Conservation (phyloP, 371 early-diverging fungal species). For the Coemansia sp. region DNA sequence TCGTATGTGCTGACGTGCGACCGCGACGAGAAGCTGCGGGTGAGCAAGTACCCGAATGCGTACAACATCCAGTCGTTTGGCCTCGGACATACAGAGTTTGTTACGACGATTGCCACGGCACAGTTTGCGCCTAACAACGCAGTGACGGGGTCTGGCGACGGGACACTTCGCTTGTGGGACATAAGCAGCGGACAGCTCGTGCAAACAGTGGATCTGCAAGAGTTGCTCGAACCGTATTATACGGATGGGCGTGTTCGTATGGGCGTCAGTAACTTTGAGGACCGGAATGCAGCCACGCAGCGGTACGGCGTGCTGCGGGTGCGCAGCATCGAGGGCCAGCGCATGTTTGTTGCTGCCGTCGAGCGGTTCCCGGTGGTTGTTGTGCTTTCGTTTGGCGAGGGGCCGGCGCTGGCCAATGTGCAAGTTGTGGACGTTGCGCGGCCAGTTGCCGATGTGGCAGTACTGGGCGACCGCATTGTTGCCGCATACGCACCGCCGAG, state of each 20-base stretch:
- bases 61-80: conserved; percentile 87
- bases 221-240: conserved; percentile 52
- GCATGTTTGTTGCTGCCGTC: conserved; percentile 27
- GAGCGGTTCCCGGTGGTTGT: conserved; percentile 37
- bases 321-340: conserved; percentile 13
- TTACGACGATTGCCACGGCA: conserved; percentile 59
- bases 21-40: conserved; percentile 94
- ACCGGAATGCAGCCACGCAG: conserved; percentile 25
- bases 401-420: conserved; percentile 4
- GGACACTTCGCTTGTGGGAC: conserved; percentile 77
- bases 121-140: conserved; percentile 53
- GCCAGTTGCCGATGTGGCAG: conserved; percentile 29
- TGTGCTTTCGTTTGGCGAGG: conserved; percentile 18
- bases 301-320: conserved; percentile 43
- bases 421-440: conserved; percentile 19
- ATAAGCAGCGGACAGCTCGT: conserved; percentile 23
- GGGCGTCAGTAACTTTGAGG: conserved; percentile 21
- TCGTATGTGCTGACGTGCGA: conserved; percentile 78
- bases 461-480: conserved; percentile 15
- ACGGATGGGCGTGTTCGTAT: conserved; percentile 45
- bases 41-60: conserved; percentile 83
- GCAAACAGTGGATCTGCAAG: conserved; percentile 48
- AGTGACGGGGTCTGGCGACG: conserved; percentile 87
- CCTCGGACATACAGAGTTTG: conserved; percentile 89
- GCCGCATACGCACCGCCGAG: conserved; percentile 17